Conservation (phyloP, 306 rosid species). For the Dryas drummondii region DNA sequence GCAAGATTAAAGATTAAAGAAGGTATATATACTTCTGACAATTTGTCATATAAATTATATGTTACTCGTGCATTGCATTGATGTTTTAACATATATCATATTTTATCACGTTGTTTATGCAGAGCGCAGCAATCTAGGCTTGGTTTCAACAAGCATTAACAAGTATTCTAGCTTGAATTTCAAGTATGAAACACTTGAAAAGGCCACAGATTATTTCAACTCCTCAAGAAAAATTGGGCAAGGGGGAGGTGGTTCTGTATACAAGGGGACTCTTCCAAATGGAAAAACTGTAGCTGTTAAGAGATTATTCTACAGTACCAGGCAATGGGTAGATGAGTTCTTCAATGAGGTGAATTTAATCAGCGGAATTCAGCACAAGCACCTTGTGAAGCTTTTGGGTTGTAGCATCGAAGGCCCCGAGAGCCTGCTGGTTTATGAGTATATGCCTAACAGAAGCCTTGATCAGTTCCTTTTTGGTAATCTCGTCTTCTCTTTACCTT, state of each 20-base stretch:
- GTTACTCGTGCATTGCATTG: too few species aligned
- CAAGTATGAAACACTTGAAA: slow-evolving; percentile 79
- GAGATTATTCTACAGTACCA: slow-evolving; percentile 79
- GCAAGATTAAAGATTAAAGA: slow-evolving; percentile 38
- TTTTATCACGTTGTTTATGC: not conserved
- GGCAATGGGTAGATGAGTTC: slow-evolving; percentile 94
- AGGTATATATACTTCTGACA: slow-evolving; percentile 29
- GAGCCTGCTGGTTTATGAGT: slow-evolving; percentile 85
- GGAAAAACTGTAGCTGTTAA: slow-evolving; percentile 72
- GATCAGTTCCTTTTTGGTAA: slow-evolving; percentile 79
- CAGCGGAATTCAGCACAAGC: slow-evolving; percentile 72
- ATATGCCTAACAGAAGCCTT: slow-evolving; percentile 62
- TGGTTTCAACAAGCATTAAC: slow-evolving; percentile 40
- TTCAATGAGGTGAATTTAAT: slow-evolving; percentile 90
- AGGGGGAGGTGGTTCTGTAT: slow-evolving; percentile 91
- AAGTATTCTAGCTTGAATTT: slow-evolving; percentile 54
- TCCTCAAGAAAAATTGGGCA: slow-evolving; percentile 69
- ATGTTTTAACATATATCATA: not conserved
- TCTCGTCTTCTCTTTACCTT: slow-evolving; percentile 10
- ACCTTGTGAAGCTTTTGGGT: slow-evolving; percentile 76
- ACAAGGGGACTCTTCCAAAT: slow-evolving; percentile 65
- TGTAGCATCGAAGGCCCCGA: slow-evolving; percentile 98
- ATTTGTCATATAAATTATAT: too few species aligned
- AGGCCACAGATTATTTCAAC: slow-evolving; percentile 70
- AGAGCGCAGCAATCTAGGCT: slow-evolving; percentile 38